Evolutionary conservation across 176 grass and related monocot species (phyloP).

Genomic region (Hyparrhenia diplandra): DNA sequence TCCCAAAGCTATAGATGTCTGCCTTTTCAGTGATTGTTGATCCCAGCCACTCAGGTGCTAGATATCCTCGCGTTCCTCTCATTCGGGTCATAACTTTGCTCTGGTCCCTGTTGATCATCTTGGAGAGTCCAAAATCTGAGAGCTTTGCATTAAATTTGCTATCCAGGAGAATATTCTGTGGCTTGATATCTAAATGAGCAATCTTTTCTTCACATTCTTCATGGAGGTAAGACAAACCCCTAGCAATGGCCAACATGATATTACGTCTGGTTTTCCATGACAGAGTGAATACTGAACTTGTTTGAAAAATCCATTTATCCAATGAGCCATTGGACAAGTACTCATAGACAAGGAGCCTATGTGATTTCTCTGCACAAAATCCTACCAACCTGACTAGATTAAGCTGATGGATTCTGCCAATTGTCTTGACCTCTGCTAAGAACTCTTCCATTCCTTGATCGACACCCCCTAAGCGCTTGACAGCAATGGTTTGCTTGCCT

Average conservation of each 20-base stretch:
- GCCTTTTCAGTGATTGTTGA: neutral
- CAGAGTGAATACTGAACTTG: no score
- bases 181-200: constrained; percentile 10
- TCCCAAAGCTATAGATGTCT: neutral
- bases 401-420: neutral
- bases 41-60: neutral
- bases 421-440: constrained; percentile 16
- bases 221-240: neutral
- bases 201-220: constrained; percentile 16
- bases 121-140: neutral
- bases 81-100: constrained; percentile 16
- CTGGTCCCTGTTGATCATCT: constrained; percentile 8
- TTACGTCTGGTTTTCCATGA: no score
- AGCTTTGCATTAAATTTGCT: neutral
- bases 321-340: no score
- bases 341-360: neutral
- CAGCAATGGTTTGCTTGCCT: constrained; percentile 28
- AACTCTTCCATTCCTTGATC: constrained; percentile 43
- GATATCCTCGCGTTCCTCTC: constrained; percentile 1
- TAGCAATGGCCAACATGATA: neutral
- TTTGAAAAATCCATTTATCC: no score
- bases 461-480: constrained; percentile 31
- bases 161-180: neutral
- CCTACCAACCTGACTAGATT: neutral
- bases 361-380: constrained; percentile 1